phyloP scores from a whole-genome alignment of 73 alveolate genomes.

The Paramecium octaurelia region DNA sequence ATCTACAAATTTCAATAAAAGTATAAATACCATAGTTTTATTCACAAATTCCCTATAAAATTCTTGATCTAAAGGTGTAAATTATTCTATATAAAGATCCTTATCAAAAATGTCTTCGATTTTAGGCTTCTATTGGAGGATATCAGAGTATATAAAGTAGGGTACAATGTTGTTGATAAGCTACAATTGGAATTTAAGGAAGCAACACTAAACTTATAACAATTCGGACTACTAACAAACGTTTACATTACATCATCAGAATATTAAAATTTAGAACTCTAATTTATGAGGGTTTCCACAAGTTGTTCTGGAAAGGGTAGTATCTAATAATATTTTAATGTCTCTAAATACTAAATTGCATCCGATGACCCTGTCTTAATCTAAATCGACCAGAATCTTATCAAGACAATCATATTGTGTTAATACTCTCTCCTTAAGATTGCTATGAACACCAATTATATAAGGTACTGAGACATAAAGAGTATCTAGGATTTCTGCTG shows the following conservation, averaged over 20 bases:
- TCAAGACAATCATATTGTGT: conserved; percentile 30
- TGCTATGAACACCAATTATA: conserved; percentile 40
- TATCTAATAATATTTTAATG: neutral
- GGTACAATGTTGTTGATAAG: neutral
- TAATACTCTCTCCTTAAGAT: conserved; percentile 41
- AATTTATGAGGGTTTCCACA: neutral
- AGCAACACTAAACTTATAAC: neutral
- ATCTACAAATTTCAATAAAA: neutral
- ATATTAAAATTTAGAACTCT: neutral
- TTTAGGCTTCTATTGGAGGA: neutral
- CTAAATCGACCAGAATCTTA: conserved; percentile 57
- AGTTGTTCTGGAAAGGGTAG: neutral
- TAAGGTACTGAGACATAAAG: conserved; percentile 48
- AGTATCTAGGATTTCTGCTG: conserved; percentile 53
- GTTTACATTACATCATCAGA: neutral
- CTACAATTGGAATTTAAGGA: neutral
- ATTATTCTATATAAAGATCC: neutral
- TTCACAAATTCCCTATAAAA: neutral
- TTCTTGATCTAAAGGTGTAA: neutral
- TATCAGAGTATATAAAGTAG: neutral
- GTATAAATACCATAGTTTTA: neutral
- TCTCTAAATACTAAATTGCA: neutral
- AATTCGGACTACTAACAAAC: neutral
- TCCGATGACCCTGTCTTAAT: conserved; percentile 39
- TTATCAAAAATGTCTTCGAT: conserved; percentile 7